A percentile compares a stretch with the other conserved stretches of the same genome.
Evolutionary conservation across 345 rosid species (phyloP).

Genomic region (Pseudoturritis turrita): DNA sequence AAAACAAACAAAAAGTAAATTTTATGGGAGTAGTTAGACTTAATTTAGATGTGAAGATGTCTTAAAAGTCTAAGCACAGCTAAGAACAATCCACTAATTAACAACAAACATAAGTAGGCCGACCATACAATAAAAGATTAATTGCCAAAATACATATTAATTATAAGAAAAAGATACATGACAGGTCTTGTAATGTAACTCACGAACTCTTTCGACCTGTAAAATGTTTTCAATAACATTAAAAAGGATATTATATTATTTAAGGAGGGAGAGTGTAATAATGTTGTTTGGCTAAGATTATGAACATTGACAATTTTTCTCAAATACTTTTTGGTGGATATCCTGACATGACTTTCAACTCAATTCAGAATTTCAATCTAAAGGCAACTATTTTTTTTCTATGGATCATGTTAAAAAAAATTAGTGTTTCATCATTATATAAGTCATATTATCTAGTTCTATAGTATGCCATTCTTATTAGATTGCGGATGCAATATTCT

Average conservation of each 20-base stretch:
- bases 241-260: neutral
- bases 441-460: neutral
- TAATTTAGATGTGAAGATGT: slow-evolving; percentile 18
- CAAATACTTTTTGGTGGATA: slow-evolving; percentile 9
- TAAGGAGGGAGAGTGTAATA: neutral
- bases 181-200: slow-evolving; percentile 22
- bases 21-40: slow-evolving; percentile 24
- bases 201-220: slow-evolving; percentile 32
- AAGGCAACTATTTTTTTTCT: slow-evolving; percentile 14
- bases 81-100: slow-evolving; percentile 14
- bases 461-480: neutral
- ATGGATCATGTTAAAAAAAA: neutral
- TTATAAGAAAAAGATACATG: slow-evolving; percentile 17
- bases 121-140: slow-evolving; percentile 9
- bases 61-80: slow-evolving; percentile 29
- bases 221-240: slow-evolving; percentile 2
- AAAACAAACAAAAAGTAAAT: neutral
- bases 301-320: neutral
- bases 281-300: slow-evolving; percentile 12
- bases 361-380: neutral
- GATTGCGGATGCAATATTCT: neutral
- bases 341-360: slow-evolving; percentile 10
- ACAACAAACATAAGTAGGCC: slow-evolving; percentile 24
- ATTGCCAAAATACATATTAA: neutral
- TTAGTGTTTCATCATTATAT: neutral